Evolutionary conservation across 2,329 filamentous ascomycete species (phyloP).

Genomic region (Paramyrothecium sp.): DNA sequence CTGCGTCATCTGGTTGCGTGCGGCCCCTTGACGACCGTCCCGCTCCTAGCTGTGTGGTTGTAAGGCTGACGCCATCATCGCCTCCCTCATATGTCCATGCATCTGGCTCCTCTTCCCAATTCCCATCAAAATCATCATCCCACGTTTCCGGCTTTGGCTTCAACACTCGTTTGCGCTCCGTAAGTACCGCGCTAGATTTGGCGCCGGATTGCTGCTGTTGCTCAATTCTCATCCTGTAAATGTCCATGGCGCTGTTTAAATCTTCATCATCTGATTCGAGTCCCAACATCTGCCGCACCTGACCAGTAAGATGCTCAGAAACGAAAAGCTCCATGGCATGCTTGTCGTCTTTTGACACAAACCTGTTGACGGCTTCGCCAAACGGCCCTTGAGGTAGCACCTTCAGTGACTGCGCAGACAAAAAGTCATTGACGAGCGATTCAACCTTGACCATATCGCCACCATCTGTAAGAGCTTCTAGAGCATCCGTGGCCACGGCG

Average conservation of each 20-base stretch:
- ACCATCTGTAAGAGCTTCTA: constrained; percentile 47
- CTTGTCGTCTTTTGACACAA: constrained; percentile 93
- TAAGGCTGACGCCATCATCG: constrained; percentile 11
- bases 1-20: constrained; percentile 17
- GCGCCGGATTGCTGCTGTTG: constrained; percentile 66
- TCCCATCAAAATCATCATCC: constrained; percentile 87
- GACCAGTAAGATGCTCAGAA: constrained; percentile 65
- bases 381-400: constrained; percentile 92
- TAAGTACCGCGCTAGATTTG: constrained; percentile 27
- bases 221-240: constrained; percentile 68
- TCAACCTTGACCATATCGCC: constrained; percentile 81
- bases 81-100: constrained; percentile 41
- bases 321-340: constrained; percentile 85
- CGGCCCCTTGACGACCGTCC: constrained; percentile 11
- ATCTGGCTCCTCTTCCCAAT: constrained; percentile 78
- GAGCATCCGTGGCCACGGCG: constrained; percentile 62
- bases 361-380: constrained; percentile 87
- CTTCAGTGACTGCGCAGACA: constrained; percentile 83
- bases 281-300: constrained; percentile 68
- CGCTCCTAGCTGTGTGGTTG: constrained; percentile 7
- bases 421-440: constrained; percentile 82
- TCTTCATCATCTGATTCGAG: constrained; percentile 65
- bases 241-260: constrained; percentile 71
- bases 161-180: constrained; percentile 42
- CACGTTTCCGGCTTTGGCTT: constrained; percentile 78